A percentile compares a stretch with the other conserved stretches of the same genome.
Conservation (phyloP, 1,139 yeast genomes). For the Suhomyces maxii region DNA sequence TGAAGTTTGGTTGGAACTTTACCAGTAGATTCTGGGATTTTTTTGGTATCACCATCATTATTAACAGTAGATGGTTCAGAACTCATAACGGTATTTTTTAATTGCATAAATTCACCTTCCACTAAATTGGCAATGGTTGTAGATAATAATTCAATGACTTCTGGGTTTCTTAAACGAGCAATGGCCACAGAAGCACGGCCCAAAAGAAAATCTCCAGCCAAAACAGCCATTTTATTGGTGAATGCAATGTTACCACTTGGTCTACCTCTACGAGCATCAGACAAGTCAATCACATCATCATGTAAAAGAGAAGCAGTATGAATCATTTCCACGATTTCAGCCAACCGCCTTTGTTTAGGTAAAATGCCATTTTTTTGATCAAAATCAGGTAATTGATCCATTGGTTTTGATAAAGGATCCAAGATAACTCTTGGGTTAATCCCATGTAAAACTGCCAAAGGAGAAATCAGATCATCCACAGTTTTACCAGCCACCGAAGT, state of each 20-base stretch:
- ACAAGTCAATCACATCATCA: slow-evolving; percentile 94
- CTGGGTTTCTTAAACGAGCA: slow-evolving; percentile 92
- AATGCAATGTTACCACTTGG: slow-evolving; percentile 93
- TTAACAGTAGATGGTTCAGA: slow-evolving; percentile 45
- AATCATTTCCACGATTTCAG: slow-evolving; percentile 97
- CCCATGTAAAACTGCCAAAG: slow-evolving; percentile 82
- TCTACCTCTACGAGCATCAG: slow-evolving; percentile 87
- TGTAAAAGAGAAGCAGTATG: slow-evolving; percentile 96
- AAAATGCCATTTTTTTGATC: slow-evolving; percentile 68
- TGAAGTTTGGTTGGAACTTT: slow-evolving; percentile 60
- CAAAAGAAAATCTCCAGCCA: slow-evolving; percentile 92
- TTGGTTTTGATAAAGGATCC: slow-evolving; percentile 82
- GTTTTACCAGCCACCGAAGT: slow-evolving; percentile 55
- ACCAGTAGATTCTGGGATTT: slow-evolving; percentile 62
- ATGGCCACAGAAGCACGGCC: slow-evolving; percentile 97
- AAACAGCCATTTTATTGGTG: slow-evolving; percentile 94
- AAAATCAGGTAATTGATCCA: slow-evolving; percentile 66
- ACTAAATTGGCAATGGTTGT: slow-evolving; percentile 96
- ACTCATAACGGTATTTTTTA: slow-evolving; percentile 79
- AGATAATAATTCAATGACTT: slow-evolving; percentile 90
- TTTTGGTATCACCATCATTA: slow-evolving; percentile 51
- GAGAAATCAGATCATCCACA: slow-evolving; percentile 66
- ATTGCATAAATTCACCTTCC: slow-evolving; percentile 98
- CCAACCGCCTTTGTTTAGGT: slow-evolving; percentile 92
- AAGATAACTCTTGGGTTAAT: slow-evolving; percentile 77